phyloP scores from a whole-genome alignment of 2,329 filamentous ascomycete genomes.

The Epichloe typhina region DNA sequence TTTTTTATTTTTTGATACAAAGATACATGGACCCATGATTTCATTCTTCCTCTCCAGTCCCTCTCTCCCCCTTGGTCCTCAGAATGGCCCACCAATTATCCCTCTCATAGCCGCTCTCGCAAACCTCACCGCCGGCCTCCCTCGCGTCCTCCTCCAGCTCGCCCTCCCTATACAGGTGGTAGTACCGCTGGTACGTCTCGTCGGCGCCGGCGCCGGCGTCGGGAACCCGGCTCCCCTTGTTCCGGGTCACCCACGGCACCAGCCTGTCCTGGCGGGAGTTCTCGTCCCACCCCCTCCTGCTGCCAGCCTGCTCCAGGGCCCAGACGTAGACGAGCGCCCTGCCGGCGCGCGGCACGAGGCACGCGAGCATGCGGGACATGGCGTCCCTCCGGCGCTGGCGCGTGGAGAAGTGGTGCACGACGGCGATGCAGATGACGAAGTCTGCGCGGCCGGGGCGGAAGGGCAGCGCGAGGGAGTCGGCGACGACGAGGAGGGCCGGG shows the following conservation, averaged over 20 bases:
- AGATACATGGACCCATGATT: no score
- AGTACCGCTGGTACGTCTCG: constrained; percentile 74
- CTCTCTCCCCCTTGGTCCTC: constrained; percentile 4
- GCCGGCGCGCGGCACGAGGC: constrained; percentile 46
- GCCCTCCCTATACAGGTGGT: constrained; percentile 78
- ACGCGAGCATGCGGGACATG: constrained; percentile 55
- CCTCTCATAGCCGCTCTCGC: constrained; percentile 81
- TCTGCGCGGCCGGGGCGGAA: constrained; percentile 51
- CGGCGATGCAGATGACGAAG: constrained; percentile 88
- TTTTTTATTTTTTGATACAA: no score
- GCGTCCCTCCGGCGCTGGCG: constrained; percentile 57
- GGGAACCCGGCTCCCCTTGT: constrained; percentile 14
- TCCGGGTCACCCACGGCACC: constrained; percentile 62
- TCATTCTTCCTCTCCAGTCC: no score
- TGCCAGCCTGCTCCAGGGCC: constrained; percentile 84
- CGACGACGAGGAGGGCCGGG: constrained; percentile 37
- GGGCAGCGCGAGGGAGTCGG: constrained; percentile 73
- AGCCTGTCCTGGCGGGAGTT: constrained; percentile 78
- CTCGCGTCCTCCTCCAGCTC: constrained; percentile 74
- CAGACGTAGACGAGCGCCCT: constrained; percentile 79
- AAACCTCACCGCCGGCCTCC: constrained; percentile 59
- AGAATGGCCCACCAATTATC: constrained; percentile 95
- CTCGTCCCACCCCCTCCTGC: constrained; percentile 79
- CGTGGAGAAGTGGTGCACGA: constrained; percentile 87
- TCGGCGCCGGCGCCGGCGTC: constrained; percentile 12